Evolutionary conservation across 164 flowering plant genomes (phyloP).

Genomic region (Stephania yunnanensis): DNA sequence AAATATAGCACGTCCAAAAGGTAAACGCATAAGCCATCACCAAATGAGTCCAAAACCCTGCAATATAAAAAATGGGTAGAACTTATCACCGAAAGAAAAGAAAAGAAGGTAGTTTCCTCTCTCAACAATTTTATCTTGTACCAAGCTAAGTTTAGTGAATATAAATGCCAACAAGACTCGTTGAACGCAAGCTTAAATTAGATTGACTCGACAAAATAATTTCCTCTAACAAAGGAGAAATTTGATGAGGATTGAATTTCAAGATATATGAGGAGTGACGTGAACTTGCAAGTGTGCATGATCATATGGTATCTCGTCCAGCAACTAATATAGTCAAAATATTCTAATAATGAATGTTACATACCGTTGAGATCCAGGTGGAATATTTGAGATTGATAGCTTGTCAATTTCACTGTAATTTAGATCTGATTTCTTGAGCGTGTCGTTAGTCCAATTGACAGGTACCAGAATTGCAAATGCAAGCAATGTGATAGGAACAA

Average conservation of each 20-base stretch:
- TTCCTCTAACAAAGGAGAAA: too few relatives aligned
- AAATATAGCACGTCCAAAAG: slow-evolving; percentile 74
- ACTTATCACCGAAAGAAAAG: neutral
- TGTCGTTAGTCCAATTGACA: slow-evolving; percentile 64
- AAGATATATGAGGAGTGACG: too few relatives aligned
- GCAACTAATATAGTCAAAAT: neutral
- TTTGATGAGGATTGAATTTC: too few relatives aligned
- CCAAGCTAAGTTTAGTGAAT: neutral
- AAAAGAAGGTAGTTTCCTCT: neutral
- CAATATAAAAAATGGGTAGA: slow-evolving; percentile 4
- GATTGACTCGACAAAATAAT: too few relatives aligned
- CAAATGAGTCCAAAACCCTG: slow-evolving; percentile 86
- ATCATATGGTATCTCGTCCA: neutral
- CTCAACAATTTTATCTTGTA: neutral
- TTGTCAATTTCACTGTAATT: slow-evolving; percentile 52
- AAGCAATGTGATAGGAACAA: slow-evolving; percentile 59
- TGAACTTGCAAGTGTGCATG: neutral
- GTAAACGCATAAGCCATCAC: slow-evolving; percentile 78
- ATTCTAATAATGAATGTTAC: neutral
- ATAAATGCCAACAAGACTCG: neutral
- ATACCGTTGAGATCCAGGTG: slow-evolving; percentile 50
- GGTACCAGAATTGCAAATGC: slow-evolving; percentile 69
- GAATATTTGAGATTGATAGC: slow-evolving; percentile 77
- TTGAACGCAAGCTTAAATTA: too few relatives aligned
- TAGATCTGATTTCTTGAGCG: slow-evolving; percentile 36